Percentiles rank a stretch among this genome's conserved stretches.
Evolutionary conservation across 2,329 filamentous ascomycete species (phyloP).

Genomic region (Rhinocladiella mackenziei): DNA sequence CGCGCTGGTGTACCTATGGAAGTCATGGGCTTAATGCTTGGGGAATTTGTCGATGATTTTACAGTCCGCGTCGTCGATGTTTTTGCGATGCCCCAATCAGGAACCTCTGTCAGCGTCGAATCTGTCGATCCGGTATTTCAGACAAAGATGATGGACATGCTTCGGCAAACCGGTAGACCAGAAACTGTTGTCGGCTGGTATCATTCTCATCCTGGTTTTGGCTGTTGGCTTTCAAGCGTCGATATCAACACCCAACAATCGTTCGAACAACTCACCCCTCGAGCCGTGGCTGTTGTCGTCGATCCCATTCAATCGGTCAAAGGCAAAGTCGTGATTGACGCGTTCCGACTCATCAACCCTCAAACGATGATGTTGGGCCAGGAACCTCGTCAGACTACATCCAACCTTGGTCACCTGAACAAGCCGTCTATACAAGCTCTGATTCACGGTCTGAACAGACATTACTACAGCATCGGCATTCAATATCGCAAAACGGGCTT

Average conservation of each 20-base stretch:
- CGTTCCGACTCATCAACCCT: conserved; percentile 96
- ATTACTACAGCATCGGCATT: conserved; percentile 99
- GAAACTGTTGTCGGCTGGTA: conserved; percentile 99
- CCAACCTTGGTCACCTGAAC: conserved; percentile 95
- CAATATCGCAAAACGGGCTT: conserved; percentile 96
- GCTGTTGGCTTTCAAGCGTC: conserved; percentile 97
- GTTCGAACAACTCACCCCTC: conserved; percentile 97
- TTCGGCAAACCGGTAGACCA: conserved; percentile 90
- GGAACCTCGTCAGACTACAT: conserved; percentile 94
- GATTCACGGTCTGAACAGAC: conserved; percentile 94
- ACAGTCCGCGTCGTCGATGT: conserved; percentile 97
- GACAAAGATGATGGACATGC: conserved; percentile 99
- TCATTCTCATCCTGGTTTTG: conserved; percentile 97
- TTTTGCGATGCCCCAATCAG: conserved; percentile 98
- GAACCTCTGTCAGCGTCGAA: conserved; percentile 96
- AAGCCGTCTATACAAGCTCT: conserved; percentile 99
- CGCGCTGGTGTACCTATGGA: conserved; percentile 98
- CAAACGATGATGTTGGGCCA: conserved; percentile 97
- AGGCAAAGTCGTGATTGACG: conserved; percentile 98
- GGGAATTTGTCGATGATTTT: conserved; percentile 98
- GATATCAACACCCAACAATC: conserved; percentile 99
- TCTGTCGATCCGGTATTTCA: conserved; percentile 98
- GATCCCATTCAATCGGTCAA: conserved; percentile 99
- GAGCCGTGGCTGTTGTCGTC: conserved; percentile 94
- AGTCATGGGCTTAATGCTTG: conserved; percentile 98